Conservation (phyloP, 2,329 filamentous ascomycete species). For the Bipolaris victoriae region DNA sequence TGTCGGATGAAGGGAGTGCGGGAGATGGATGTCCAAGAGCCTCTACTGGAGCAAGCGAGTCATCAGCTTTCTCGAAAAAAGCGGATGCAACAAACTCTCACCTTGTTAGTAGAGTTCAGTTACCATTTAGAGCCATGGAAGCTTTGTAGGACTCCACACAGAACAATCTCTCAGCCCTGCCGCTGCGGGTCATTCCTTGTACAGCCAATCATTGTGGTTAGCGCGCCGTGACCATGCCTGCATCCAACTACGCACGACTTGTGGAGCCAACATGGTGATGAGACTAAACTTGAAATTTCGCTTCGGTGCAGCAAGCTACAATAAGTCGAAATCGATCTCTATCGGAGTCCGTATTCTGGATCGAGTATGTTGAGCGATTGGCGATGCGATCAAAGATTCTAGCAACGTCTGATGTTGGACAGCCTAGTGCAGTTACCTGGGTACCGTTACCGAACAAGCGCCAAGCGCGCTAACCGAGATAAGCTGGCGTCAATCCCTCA, state of each 20-base stretch:
- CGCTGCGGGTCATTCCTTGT: background rate
- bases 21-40: background rate
- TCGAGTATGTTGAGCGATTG: conserved; percentile 11
- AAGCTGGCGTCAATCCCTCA: background rate
- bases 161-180: background rate
- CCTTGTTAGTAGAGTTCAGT: background rate
- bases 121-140: background rate
- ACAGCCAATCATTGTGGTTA: background rate
- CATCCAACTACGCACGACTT: conserved; percentile 4
- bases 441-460: background rate
- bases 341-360: background rate
- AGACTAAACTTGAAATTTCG: conserved; percentile 4
- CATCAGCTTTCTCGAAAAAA: background rate
- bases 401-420: background rate
- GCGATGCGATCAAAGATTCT: conserved; percentile 4
- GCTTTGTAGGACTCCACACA: background rate
- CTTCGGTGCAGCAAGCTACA: conserved; percentile 9
- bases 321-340: conserved; percentile 3
- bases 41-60: background rate
- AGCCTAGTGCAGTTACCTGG: background rate
- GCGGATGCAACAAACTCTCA: background rate
- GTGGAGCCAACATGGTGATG: conserved; percentile 1
- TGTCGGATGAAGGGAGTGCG: background rate
- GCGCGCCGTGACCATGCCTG: conserved; percentile 6
- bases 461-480: conserved; percentile 8